phyloP scores from a whole-genome alignment of 805 yeast species.

The Huiozyma naganishii region DNA sequence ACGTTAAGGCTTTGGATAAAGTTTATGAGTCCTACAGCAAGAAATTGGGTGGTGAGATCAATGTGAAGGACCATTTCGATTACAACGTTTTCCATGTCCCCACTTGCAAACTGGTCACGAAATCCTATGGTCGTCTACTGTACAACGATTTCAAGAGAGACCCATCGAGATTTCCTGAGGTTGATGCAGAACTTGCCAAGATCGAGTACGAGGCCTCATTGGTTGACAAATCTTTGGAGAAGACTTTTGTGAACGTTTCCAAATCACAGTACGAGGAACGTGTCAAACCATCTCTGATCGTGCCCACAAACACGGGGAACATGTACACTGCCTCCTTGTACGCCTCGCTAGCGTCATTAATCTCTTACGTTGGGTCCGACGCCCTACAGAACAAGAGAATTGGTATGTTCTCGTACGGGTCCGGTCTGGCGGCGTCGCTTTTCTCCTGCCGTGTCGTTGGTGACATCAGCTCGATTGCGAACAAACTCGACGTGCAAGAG shows the following conservation, averaged over 20 bases:
- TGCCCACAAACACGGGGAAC: constrained; percentile 96
- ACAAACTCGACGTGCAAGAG: constrained; percentile 54
- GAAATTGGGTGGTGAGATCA: constrained; percentile 56
- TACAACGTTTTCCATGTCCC: constrained; percentile 97
- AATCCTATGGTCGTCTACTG: constrained; percentile 83
- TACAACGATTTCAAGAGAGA: constrained; percentile 78
- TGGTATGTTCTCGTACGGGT: constrained; percentile 93
- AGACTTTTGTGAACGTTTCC: constrained; percentile 68
- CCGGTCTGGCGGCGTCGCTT: constrained; percentile 90
- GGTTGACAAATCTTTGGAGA: constrained; percentile 72
- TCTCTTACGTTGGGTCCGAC: constrained; percentile 65
- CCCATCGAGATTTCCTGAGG: constrained; percentile 53
- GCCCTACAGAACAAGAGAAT: constrained; percentile 72
- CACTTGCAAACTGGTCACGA: constrained; percentile 87
- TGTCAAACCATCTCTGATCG: constrained; percentile 69
- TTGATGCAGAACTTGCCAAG: constrained; percentile 16
- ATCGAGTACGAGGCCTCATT: constrained; percentile 54
- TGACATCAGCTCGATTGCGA: constrained; percentile 59
- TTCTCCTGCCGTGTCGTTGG: constrained; percentile 72
- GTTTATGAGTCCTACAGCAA: constrained; percentile 75
- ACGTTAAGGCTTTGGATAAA: constrained; percentile 83
- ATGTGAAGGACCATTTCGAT: constrained; percentile 67
- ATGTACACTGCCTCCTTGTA: constrained; percentile 93
- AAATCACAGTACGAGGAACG: constrained; percentile 57
- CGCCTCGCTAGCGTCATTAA: constrained; percentile 73